Evolutionary conservation across 345 rosid genomes (phyloP), one percentile per base, ranked within the genome.

Genomic region (Populus euphratica): DNA sequence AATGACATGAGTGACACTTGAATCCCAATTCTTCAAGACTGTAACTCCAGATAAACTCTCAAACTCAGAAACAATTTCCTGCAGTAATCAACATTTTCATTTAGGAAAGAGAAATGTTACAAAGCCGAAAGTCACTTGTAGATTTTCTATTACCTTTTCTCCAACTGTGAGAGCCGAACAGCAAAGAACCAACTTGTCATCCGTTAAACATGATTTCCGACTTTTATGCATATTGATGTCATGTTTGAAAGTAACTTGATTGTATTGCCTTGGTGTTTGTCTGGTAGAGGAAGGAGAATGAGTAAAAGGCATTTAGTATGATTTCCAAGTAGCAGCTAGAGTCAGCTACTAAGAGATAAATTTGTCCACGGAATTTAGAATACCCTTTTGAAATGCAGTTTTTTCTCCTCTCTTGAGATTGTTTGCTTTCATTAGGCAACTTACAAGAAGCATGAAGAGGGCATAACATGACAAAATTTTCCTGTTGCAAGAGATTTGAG

Each of bases 381-480:
- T 84, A 93, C 98, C 52, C 76, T 89, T 86, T 83, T 56, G 80
- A 66, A 84, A 66, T 64, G 78, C 79, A 44, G 72, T 74, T 85
- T 70, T 43, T 84, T 72, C 80, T 86, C 76, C 74, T 76, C 74
- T 47, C 80, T 61, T 75, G 85, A 68, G 81, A 78, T 70, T 39
- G 77, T 29, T 83, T 52, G 52, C 76, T 83, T 83, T 92, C 94
- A 78, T 75, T 84, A 0, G 99, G 98, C 78, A 93, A 81, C 85
- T 89, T 91, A 56, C 85, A 85, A 78, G 96, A 88, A 72, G 80
- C 76, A 77, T 96, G 97, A 72, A 85, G 83, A 43, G 97, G 96
- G 82, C 99, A 96, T 73, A 92, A 72, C 82, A 96, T 88, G 47
- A 96, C 97, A 86, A 90, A 96, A 80, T 92, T 93, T 43, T 87